phyloP scores from a whole-genome alignment of 345 rosid species.

The rapeseed (Brassica napus) region DNA sequence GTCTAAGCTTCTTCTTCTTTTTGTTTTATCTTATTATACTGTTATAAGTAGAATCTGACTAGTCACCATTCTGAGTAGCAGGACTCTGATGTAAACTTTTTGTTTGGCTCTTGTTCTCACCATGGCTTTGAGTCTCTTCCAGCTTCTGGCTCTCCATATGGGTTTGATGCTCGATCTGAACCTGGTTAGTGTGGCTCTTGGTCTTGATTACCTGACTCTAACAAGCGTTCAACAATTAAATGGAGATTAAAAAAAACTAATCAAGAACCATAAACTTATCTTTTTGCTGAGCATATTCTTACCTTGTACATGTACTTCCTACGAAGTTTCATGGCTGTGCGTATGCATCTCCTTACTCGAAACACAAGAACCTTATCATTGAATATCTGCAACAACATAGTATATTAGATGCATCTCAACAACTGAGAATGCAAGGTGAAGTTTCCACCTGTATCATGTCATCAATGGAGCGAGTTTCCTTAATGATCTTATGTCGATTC shows the following conservation, averaged over 20 bases:
- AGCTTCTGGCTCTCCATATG: constrained; percentile 32
- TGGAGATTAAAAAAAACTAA: constrained; percentile 18
- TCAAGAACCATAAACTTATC: neutral
- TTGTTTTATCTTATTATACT: constrained; percentile 14
- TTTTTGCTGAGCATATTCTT: constrained; percentile 24
- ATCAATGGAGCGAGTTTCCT: constrained; percentile 80
- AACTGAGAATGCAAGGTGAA: too few relatives aligned
- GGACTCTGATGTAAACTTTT: constrained; percentile 28
- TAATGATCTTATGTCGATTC: constrained; percentile 89
- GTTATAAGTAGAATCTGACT: constrained; percentile 30
- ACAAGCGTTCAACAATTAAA: constrained; percentile 34
- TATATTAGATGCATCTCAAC: neutral
- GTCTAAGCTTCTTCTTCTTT: constrained; percentile 27
- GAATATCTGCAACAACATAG: constrained; percentile 61
- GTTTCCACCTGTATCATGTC: constrained; percentile 83
- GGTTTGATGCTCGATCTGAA: constrained; percentile 36
- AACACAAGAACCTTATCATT: constrained; percentile 81
- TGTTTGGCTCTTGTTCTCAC: constrained; percentile 32
- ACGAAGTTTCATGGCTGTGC: constrained; percentile 76
- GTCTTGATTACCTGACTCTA: constrained; percentile 57
- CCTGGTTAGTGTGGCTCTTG: constrained; percentile 39
- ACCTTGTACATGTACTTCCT: constrained; percentile 87
- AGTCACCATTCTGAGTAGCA: constrained; percentile 42
- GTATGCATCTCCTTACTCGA: constrained; percentile 65
- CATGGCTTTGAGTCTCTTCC: constrained; percentile 35